Conservation (phyloP, 148 eudicot genomes). For the Arbutus unedo region DNA sequence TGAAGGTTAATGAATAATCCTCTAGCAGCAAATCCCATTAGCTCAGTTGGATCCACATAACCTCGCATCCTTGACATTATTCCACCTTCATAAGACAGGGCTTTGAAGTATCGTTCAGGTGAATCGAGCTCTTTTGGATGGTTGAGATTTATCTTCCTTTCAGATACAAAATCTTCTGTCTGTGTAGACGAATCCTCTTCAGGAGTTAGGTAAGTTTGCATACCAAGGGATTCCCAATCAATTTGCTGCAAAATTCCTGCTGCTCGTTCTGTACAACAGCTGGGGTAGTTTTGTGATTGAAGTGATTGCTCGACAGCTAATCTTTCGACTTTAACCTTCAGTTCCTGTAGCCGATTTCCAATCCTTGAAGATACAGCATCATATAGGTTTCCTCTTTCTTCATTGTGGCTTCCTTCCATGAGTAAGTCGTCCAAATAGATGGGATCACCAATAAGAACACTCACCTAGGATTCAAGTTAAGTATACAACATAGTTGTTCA, state of each 20-base stretch:
- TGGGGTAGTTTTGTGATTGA: conserved; percentile 30
- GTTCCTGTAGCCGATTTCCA: conserved; percentile 51
- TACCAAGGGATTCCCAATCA: conserved; percentile 74
- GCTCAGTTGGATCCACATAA: conserved; percentile 47
- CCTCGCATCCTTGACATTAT: conserved; percentile 53
- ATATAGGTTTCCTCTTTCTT: conserved; percentile 53
- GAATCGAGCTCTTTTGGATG: conserved; percentile 25
- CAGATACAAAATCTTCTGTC: conserved; percentile 12
- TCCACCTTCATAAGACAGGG: conserved; percentile 35
- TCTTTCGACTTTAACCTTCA: conserved; percentile 62
- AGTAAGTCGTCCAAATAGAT: conserved; percentile 72
- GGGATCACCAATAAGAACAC: conserved; percentile 86
- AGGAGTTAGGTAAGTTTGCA: conserved; percentile 30
- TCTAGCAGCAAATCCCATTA: conserved; percentile 72
- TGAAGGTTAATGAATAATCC: conserved; percentile 33
- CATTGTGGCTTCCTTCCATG: conserved; percentile 28
- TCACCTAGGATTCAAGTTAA: conserved; percentile 50
- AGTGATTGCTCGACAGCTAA: conserved; percentile 53
- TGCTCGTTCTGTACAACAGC: conserved; percentile 38
- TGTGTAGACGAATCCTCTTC: conserved; percentile 23
- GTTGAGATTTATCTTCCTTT: conserved; percentile 12
- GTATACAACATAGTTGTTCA: neutral
- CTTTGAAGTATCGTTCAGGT: conserved; percentile 20
- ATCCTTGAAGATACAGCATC: conserved; percentile 76
- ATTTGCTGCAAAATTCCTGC: conserved; percentile 50